Evolutionary conservation across 2,329 filamentous ascomycete species (phyloP).

Genomic region (Albifimbria verrucaria): DNA sequence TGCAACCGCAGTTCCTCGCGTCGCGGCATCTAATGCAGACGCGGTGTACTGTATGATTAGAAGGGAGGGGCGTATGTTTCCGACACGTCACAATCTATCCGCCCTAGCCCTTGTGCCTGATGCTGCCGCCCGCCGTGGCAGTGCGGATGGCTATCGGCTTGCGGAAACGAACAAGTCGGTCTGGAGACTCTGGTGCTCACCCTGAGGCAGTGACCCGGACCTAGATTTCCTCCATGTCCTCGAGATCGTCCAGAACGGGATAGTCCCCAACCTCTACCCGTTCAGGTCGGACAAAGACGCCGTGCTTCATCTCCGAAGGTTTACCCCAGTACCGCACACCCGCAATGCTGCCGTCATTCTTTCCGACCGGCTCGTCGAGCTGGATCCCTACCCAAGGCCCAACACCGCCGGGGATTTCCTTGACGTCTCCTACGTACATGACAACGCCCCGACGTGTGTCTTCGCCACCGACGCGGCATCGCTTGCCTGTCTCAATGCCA

Average conservation of each 20-base stretch:
- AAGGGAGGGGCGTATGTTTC: neutral
- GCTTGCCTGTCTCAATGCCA: conserved; percentile 60
- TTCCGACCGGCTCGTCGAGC: conserved; percentile 76
- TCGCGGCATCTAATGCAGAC: neutral
- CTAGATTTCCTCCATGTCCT: conserved; percentile 73
- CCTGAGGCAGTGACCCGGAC: neutral
- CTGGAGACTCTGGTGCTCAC: neutral
- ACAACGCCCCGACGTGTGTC: conserved; percentile 69
- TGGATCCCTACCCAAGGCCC: conserved; percentile 71
- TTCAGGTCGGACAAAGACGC: conserved; percentile 76
- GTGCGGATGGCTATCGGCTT: neutral
- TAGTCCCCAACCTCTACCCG: conserved; percentile 75
- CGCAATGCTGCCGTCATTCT: conserved; percentile 75
- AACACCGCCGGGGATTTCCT: conserved; percentile 65
- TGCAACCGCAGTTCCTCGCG: neutral
- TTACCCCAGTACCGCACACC: conserved; percentile 67
- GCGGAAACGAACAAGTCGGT: no score
- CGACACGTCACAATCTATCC: neutral
- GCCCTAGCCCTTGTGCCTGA: neutral
- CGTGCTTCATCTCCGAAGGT: conserved; percentile 63
- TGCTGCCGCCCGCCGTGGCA: neutral
- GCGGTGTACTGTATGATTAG: neutral
- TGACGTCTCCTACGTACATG: conserved; percentile 69
- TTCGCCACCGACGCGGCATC: conserved; percentile 64
- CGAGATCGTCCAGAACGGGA: conserved; percentile 66